phyloP scores from a whole-genome alignment of 2,329 filamentous ascomycete species.

The Davidsoniella eucalypti region DNA sequence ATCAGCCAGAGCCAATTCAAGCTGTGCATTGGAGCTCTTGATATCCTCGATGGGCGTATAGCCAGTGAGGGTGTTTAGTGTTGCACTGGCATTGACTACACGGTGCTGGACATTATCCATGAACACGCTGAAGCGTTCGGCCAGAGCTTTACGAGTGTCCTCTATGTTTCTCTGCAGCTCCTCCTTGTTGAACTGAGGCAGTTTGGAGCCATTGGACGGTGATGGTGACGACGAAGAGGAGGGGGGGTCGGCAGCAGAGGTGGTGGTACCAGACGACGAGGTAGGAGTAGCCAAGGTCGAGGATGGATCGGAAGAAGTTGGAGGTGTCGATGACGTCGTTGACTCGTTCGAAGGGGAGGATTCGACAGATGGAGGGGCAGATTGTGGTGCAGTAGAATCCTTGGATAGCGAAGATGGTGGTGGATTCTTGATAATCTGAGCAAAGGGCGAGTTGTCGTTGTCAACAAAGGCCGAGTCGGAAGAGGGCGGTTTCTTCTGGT shows the following conservation, averaged over 20 bases:
- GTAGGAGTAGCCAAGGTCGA: background rate
- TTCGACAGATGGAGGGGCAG: constrained; percentile 13
- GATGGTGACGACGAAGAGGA: constrained; percentile 9
- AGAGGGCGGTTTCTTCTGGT: constrained; percentile 4
- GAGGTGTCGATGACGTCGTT: constrained; percentile 4
- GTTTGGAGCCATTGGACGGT: constrained; percentile 10
- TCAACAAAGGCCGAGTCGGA: constrained; percentile 5
- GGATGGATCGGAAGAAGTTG: constrained; percentile 1
- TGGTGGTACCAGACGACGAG: background rate
- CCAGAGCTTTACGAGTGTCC: constrained; percentile 19
- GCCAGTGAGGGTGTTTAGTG: constrained; percentile 85
- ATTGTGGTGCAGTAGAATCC: constrained; percentile 7
- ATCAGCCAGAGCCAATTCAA: constrained; percentile 40
- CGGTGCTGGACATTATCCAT: constrained; percentile 86
- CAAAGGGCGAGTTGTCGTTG: constrained; percentile 11
- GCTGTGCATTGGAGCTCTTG: constrained; percentile 57
- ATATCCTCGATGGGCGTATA: constrained; percentile 83
- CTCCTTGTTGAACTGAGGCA: constrained; percentile 20
- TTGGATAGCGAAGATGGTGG: background rate
- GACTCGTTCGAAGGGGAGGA: background rate
- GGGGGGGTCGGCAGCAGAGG: background rate
- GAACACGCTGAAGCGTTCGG: constrained; percentile 40
- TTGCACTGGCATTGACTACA: constrained; percentile 68
- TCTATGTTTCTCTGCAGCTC: constrained; percentile 21
- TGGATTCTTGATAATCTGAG: constrained; percentile 9